Base-by-base conservation (phyloP, 331 rosid genomes). In the Cydonia oblonga region DNA sequence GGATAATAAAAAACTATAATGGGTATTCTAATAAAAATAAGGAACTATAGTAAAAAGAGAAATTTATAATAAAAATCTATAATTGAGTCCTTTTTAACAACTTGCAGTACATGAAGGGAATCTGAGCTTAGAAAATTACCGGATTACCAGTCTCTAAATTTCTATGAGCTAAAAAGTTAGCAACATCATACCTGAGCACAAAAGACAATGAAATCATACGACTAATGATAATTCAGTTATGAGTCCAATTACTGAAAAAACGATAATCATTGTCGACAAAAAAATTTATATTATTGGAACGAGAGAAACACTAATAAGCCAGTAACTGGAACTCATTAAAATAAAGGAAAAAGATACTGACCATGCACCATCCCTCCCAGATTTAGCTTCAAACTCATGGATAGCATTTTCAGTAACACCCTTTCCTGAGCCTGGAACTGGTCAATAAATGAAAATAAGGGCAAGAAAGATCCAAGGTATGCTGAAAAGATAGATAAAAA, bases 341-440 rank as follows among this genome's bases (percentile, higher is more conserved):
- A 76, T 69, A 64, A 76, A 78, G 69, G 64, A 76, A 81, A 7
- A 73, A 76, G 71, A 78, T 76, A 88, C 79, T 86, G 72, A 95
- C 99, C 99, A 95, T 87, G 99, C 99, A 71, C 96, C 96, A 83
- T 95, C 99, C 79, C 99, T 89, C 73, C 90, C 93, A 69, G 99
- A 95, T 86, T 91, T 95, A 59, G 99, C 99, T 87, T 95, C 99
- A 60, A 89, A 91, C 80, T 95, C 99, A 84, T 84, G 76, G 20
- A 80, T 78, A 14, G 89, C 79, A 85, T 80, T 88, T 76, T 95
- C 97, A 38, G 93, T 64, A 77, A 87, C 54, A 77, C 76, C 81
- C 83, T 84, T 95, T 75, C 81, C 90, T 32, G 86, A 28, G 18
- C 82, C 84, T 72, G 86, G 77, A 82, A 79, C 90, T 90, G 85